Evolutionary conservation across 2,329 filamentous ascomycete species (phyloP), one percentile per base, ranked within the genome.

Genomic region (Exophiala lecanii-corni): DNA sequence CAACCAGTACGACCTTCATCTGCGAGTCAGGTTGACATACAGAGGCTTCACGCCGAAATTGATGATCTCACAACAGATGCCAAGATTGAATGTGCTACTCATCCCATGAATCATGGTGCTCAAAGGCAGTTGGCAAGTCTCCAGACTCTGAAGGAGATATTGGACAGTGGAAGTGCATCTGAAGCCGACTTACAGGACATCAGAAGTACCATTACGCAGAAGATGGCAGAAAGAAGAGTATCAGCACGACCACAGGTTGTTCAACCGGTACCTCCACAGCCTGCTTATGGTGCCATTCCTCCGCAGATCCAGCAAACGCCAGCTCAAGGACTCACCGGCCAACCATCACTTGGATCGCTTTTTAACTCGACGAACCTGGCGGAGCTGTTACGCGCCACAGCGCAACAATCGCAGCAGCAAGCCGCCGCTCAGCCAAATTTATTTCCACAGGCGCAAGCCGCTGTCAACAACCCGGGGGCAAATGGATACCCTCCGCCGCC

Each of bases 21-120:
- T 60, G 20, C 62, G 66, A 40, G 63, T 64, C 36, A 45, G 30
- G 59, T 69, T 39, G 66, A 79, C 68, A 71, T 85, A 71, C 82
- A 86, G 59, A 78, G 80, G 59, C 74, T 97, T 64, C 88, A 86
- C 68, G 78, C 77, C 70, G 89, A 96, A 68, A 80, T 57, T 26
- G 55, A 57, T 32, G 49, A 57, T 32, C 49, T 57, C 3, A 56
- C 51, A 2, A 53, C 50, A 3, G 55, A 55, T 40, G 53, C 55
- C 9, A 55, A 55, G 30, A 57, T 55, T 23, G 53, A 52, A 39
- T 56, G 53, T 30, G 50, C 51, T 15, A 57, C 50, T n/a, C 53
- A 57, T 39, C 53, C 53, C 3, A 51, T 55, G 47, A 51, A 57
- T 41, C 41, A 45, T 23, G 48, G 36, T 3, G 48, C 53, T 25